Evolutionary conservation across 108 stramenopile genomes (phyloP), one percentile per base, ranked within the genome.

Genomic region (Cyclostephanos tholiformis): DNA sequence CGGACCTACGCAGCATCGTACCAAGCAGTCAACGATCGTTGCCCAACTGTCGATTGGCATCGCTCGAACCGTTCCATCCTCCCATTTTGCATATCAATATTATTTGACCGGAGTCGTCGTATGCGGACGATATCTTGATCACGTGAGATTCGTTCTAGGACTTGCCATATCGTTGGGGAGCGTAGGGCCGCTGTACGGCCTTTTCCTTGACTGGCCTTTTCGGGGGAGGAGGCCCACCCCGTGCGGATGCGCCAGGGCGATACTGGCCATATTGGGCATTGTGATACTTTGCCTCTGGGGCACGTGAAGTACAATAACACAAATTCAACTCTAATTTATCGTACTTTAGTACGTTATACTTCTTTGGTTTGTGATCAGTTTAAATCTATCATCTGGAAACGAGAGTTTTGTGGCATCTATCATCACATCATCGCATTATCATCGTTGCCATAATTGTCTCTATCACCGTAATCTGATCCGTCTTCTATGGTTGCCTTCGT

Each of bases 1-100:
- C 83, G 12, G 60, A 63, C 25, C 83, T 65, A 16, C 70, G 66
- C 17, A 90, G 39, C 25, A 89, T 23, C n/a, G 70, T 81, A 6
- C 80, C 80, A 2, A 22, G 46, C 16, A 65, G 74, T 41, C 72
- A 60, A 22, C 13, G 35, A 22, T 22, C n/a, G n/a, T 19, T 20
- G 36, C 17, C 19, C 16, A 7, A 27, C 75, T 57, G n/a, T 56
- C 84, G 66, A 82, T 80, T 76, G 12, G 80, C 78, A 17, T 63
- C 66, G 43, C 90, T 85, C 9, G 56, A 80, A 5, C 69, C 60
- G 49, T 88, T 94, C 46, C 79, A 72, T 23, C 84, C 72, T 12
- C 93, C 82, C 30, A 94, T 72, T 73, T 96, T 97, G 86, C 93
- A 99, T 25, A 98, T 63, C 44, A 98, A 81, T n/a, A n/a, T n/a